Percentiles rank a stretch among this genome's conserved stretches.
Conservation (phyloP, 129 eudicot species). For the Artemisia annua region DNA sequence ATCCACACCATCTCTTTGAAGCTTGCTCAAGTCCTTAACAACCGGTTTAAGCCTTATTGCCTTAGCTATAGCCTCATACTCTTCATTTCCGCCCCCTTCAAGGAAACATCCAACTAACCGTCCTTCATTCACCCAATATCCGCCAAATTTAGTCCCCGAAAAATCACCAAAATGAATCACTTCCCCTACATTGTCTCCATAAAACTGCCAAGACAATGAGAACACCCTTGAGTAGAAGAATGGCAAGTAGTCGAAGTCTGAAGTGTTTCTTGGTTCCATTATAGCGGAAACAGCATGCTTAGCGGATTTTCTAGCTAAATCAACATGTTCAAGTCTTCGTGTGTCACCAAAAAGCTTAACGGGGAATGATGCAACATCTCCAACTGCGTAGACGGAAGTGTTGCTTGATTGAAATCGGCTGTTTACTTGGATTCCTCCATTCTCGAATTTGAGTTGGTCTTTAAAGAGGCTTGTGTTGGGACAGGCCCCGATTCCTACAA, state of each 20-base stretch:
- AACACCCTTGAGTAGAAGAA: conserved; percentile 92
- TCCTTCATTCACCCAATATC: conserved; percentile 69
- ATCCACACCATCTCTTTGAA: conserved; percentile 56
- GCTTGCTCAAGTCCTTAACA: conserved; percentile 55
- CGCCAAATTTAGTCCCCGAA: conserved; percentile 71
- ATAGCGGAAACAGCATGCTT: conserved; percentile 80
- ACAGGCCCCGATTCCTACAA: conserved; percentile 83
- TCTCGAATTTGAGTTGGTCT: conserved; percentile 75
- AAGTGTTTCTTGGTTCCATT: conserved; percentile 57
- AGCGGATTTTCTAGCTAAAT: conserved; percentile 80
- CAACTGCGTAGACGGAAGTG: conserved; percentile 78
- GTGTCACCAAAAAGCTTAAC: conserved; percentile 58
- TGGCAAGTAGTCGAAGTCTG: conserved; percentile 79
- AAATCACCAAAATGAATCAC: conserved; percentile 84
- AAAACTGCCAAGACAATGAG: conserved; percentile 90
- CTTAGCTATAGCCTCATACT: conserved; percentile 66
- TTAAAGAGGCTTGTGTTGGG: conserved; percentile 93
- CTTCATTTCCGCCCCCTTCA: conserved; percentile 87
- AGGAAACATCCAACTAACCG: conserved; percentile 82
- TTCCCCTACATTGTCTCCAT: conserved; percentile 82
- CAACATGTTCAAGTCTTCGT: conserved; percentile 92
- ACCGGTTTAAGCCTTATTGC: conserved; percentile 57
- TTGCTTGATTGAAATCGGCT: conserved; percentile 68
- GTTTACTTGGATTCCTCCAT: conserved; percentile 87
- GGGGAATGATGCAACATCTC: conserved; percentile 87